Percentiles rank a stretch among this genome's conserved stretches.
These are phyloP conservation scores for Trametes polyzona DNA, from an alignment of 1,284 basidiomycete genomes.

Conservation along the genomic window DNA sequence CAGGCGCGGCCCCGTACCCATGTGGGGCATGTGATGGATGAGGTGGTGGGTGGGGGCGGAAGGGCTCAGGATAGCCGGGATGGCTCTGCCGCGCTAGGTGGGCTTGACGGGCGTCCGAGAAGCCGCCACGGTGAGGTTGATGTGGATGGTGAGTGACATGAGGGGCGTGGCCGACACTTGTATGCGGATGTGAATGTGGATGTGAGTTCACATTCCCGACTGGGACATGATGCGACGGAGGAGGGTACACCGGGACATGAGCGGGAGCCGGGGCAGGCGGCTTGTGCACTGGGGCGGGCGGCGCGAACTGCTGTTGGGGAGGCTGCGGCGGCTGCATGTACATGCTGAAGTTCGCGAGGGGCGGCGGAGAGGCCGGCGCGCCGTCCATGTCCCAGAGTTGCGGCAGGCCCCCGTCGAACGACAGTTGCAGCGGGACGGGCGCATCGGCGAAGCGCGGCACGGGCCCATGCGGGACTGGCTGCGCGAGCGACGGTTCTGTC, in stretches of 20 bases:
- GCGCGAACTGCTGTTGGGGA: conserved; percentile 9
- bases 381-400: conserved; percentile 28
- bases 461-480: conserved; percentile 5
- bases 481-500: background rate
- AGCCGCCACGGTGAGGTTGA: background rate
- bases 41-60: background rate
- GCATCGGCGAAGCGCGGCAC: background rate
- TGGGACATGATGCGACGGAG: background rate
- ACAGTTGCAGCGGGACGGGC: conserved; percentile 9
- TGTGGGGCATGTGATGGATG: no score
- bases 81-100: conserved; percentile 10
- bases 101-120: conserved; percentile 7
- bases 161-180: background rate
- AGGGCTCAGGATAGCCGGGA: background rate
- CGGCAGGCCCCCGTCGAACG: conserved; percentile 15
- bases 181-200: background rate
- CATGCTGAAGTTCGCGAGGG: conserved; percentile 20
- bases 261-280: background rate
- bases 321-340: conserved; percentile 14
- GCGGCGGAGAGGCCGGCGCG: conserved; percentile 24
- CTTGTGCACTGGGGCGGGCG: conserved; percentile 11
- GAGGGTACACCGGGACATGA: conserved; percentile 9
- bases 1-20: conserved; percentile 2
- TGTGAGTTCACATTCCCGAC: no score
- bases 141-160: background rate